Conservation (phyloP, 176 grass and related monocot genomes). For the Aegilops longissima region DNA sequence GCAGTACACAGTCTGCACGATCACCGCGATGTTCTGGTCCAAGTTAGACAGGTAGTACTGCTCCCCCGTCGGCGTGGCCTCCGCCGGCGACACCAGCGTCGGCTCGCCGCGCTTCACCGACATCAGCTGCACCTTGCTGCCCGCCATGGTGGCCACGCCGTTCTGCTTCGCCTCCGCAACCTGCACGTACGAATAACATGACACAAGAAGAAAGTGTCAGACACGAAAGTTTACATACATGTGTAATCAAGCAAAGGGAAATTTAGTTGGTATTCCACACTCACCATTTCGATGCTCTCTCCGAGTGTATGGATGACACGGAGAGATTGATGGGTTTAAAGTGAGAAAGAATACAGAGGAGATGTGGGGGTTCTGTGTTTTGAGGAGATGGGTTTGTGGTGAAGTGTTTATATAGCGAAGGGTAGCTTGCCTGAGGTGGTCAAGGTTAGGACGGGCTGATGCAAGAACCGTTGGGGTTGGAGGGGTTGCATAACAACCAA, state of each 20-base stretch:
- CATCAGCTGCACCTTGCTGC: conserved; percentile 21
- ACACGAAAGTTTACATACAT: neutral
- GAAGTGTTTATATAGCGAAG: conserved; percentile 14
- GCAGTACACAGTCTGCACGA: conserved; percentile 88
- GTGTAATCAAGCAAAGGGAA: neutral
- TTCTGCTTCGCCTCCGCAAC: conserved; percentile 52
- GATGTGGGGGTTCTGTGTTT: conserved; percentile 7
- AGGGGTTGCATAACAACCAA: conserved; percentile 41
- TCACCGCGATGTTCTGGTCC: conserved; percentile 91
- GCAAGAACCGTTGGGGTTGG: conserved; percentile 44
- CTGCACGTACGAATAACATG: neutral
- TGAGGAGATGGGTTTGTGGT: neutral
- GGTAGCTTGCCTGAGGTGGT: neutral
- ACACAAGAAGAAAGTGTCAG: neutral
- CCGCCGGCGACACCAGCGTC: conserved; percentile 56
- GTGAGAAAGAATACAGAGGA: neutral
- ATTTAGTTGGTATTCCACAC: neutral
- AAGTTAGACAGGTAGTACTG: conserved; percentile 94
- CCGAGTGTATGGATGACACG: neutral
- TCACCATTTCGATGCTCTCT: conserved; percentile 36
- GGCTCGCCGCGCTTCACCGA: conserved; percentile 51
- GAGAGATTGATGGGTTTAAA: neutral
- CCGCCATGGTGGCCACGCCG: neutral
- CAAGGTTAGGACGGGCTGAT: neutral
- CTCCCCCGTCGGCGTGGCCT: conserved; percentile 60